Evolutionary conservation across 2,329 filamentous ascomycete genomes (phyloP).

Genomic region (Ascochyta viciae-villosae): DNA sequence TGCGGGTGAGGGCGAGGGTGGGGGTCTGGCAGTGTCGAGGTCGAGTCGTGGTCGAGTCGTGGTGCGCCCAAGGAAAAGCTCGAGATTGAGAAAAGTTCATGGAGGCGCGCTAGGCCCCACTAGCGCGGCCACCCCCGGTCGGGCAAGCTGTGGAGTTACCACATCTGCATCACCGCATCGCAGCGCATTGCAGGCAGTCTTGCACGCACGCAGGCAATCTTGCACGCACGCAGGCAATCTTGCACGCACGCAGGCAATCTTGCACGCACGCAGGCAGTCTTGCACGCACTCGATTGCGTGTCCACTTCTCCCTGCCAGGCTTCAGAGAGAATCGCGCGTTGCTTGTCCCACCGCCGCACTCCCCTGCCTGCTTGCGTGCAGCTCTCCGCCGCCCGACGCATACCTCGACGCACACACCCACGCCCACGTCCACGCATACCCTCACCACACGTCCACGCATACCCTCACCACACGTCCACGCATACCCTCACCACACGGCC

Average conservation of each 20-base stretch:
- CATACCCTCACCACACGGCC: too few relatives aligned
- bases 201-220: neutral
- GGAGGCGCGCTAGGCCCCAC: constrained; percentile 19
- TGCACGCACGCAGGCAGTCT: too few relatives aligned
- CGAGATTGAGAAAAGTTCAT: constrained; percentile 22
- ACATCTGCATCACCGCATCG: constrained; percentile 28
- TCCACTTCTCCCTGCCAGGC: too few relatives aligned
- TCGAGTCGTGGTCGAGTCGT: neutral
- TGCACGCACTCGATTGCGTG: too few relatives aligned
- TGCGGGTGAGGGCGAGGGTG: neutral
- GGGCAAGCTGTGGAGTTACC: constrained; percentile 13
- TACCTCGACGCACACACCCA: neutral
- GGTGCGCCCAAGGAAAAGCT: constrained; percentile 27
- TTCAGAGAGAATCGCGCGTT: too few relatives aligned
- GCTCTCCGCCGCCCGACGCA: neutral
- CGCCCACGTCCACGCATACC: too few relatives aligned
- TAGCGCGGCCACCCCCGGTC: constrained; percentile 1
- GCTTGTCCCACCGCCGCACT: neutral
- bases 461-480: too few relatives aligned
- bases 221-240: too few relatives aligned
- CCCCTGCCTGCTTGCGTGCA: neutral
- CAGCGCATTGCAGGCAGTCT: constrained; percentile 13
- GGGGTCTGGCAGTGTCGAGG: neutral
- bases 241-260: too few relatives aligned
- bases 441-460: neutral